A percentile compares a stretch with the other conserved stretches of the same genome.
Evolutionary conservation across 495 filamentous ascomycete species (phyloP).

Genomic region (Trichoderma gamsii): DNA sequence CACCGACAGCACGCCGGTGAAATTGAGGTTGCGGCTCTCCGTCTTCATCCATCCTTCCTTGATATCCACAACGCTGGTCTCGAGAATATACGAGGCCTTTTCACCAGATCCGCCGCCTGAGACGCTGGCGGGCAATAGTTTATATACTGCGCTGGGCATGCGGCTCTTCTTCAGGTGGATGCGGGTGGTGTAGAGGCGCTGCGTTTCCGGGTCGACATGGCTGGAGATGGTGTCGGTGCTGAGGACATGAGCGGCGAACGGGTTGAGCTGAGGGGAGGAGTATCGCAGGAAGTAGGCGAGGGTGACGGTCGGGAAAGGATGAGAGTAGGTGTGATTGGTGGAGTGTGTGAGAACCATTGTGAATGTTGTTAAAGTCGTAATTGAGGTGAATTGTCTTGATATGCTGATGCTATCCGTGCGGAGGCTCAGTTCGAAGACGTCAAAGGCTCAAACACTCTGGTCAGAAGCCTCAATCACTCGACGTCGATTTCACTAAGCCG

Average conservation of each 20-base stretch:
- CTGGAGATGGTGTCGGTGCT: slow-evolving; percentile 93
- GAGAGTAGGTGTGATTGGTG: slow-evolving; percentile 80
- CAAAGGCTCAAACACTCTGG: not conserved
- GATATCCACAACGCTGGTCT: slow-evolving; percentile 83
- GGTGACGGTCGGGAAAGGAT: slow-evolving; percentile 82
- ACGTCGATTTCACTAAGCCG: not conserved
- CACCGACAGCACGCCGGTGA: slow-evolving; percentile 86
- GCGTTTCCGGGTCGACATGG: slow-evolving; percentile 69
- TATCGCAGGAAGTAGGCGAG: slow-evolving; percentile 99
- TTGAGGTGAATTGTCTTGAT: not conserved
- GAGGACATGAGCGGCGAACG: slow-evolving; percentile 89
- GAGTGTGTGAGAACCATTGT: slow-evolving; percentile 58
- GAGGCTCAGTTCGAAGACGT: not conserved
- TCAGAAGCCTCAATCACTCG: not conserved
- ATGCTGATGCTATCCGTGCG: not conserved
- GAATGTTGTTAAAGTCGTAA: not conserved
- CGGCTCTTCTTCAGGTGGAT: slow-evolving; percentile 93
- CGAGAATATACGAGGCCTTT: slow-evolving; percentile 82
- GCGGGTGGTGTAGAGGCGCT: slow-evolving; percentile 79
- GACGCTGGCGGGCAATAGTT: slow-evolving; percentile 65
- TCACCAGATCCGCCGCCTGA: slow-evolving; percentile 65
- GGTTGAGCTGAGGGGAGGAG: slow-evolving; percentile 66
- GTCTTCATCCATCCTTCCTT: slow-evolving; percentile 84
- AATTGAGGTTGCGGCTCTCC: slow-evolving; percentile 79
- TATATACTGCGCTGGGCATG: slow-evolving; percentile 73